Base-by-base conservation (phyloP, 2,329 filamentous ascomycete genomes). In the Neofusicoccum parvum region DNA sequence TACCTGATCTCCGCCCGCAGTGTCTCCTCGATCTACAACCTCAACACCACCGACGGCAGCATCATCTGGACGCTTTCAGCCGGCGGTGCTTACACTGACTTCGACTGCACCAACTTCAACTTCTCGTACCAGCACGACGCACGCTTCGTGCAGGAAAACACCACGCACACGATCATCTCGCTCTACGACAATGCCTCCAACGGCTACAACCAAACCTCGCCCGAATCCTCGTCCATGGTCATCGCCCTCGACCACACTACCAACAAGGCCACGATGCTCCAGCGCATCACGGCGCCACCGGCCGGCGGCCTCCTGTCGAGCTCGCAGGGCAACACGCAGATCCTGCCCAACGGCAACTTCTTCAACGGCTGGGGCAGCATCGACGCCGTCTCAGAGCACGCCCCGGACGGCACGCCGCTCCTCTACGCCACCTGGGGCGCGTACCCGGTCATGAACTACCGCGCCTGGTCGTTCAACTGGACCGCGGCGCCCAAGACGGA, bases 341-440 rank as follows among this genome's bases (percentile, higher is more conserved):
- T 86, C 5, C 79, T 88, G 0, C 80, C 83, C 0, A 82, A 82
- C 62, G 83, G 83, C 41, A 83, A 85, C 66, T 80, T 81, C 11
- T 75, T 88, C 49, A 81, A 88, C 36, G 84, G 85, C 69, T 88
- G 85, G 85, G 86, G 86, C 6, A 74, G 79, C 65, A 70, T 74
- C 27, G 71, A 74, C 3, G 75, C 80, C 37, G 76, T 79, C n/a
- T 80, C 80, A 5, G 80, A 83, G 53, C 70, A 83, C 69, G 77
- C 77, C 0, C 68, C 76, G 0, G 79, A 82, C 15, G 85, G 85
- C 10, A 74, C 79, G 3, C 72, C 82, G 3, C 75, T 88, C 12
- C 86, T 86, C 75, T 82, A 87, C 66, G 79, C 76, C 7, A 82
- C 83, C 68, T 78, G 85, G 70, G 79, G 71, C 73, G 69, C 72